A percentile compares a stretch with the other conserved stretches of the same genome.
Conservation (phyloP, 2,329 filamentous ascomycete species). For the Sclerotinia spermophila region DNA sequence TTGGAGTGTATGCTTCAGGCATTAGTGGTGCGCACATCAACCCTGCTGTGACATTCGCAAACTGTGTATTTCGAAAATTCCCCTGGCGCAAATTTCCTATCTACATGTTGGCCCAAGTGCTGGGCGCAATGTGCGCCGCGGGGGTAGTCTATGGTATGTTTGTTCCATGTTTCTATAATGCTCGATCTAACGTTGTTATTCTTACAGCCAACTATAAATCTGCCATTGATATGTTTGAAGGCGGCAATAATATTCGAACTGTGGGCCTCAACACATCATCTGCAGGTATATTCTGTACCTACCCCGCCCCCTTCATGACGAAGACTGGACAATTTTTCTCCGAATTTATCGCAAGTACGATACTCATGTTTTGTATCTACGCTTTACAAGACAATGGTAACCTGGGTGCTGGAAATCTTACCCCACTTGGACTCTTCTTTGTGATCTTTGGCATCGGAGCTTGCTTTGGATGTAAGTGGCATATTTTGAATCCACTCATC, state of each 20-base stretch:
- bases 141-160: constrained; percentile 41
- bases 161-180: too few species aligned
- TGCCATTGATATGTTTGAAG: constrained; percentile 65
- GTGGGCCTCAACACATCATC: constrained; percentile 51
- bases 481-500: background rate
- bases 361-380: constrained; percentile 71
- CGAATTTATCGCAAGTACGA: constrained; percentile 64
- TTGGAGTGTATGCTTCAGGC: constrained; percentile 61
- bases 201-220: constrained; percentile 56
- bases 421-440: constrained; percentile 64
- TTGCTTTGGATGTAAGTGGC: constrained; percentile 52
- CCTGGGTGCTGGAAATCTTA: constrained; percentile 47
- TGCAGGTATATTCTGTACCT: constrained; percentile 70
- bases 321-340: constrained; percentile 67
- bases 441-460: constrained; percentile 71
- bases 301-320: constrained; percentile 61
- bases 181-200: background rate
- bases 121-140: constrained; percentile 63
- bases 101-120: constrained; percentile 61
- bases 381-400: constrained; percentile 60
- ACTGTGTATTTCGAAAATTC: constrained; percentile 56
- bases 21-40: constrained; percentile 67
- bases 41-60: constrained; percentile 66
- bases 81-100: constrained; percentile 67
- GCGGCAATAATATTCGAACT: constrained; percentile 56